A percentile compares a stretch with the other conserved stretches of the same genome.
Conservation (phyloP, 805 yeast genomes). For the Candida succiphila region DNA sequence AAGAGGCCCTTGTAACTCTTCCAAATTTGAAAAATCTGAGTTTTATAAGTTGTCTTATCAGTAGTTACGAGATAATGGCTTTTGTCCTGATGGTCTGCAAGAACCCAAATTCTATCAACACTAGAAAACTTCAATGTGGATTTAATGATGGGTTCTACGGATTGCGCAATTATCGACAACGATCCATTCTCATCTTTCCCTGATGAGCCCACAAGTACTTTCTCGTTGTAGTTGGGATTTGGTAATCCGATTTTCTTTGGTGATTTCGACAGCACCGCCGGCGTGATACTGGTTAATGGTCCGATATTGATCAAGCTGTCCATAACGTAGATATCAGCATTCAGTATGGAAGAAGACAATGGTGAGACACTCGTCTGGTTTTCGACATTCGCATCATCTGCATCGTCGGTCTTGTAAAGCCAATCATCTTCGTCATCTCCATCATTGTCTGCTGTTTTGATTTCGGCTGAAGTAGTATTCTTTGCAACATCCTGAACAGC, state of each 20-base stretch:
- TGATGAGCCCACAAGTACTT: constrained; percentile 58
- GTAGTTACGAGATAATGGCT: constrained; percentile 62
- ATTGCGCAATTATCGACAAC: constrained; percentile 54
- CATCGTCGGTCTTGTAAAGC: constrained; percentile 26
- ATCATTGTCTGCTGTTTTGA: constrained; percentile 9
- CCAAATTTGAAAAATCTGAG: constrained; percentile 58
- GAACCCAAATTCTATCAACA: constrained; percentile 69
- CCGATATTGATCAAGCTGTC: constrained; percentile 60
- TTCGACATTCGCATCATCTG: constrained; percentile 6
- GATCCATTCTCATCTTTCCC: constrained; percentile 51
- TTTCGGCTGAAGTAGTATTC: constrained; percentile 4
- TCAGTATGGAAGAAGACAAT: not conserved
- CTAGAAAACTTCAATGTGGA: constrained; percentile 65
- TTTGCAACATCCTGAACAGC: constrained; percentile 4
- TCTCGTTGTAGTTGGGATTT: constrained; percentile 59
- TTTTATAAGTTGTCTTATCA: constrained; percentile 49
- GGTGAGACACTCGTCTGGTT: not conserved
- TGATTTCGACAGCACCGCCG: constrained; percentile 51
- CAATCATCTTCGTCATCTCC: constrained; percentile 41
- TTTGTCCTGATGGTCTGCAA: constrained; percentile 26
- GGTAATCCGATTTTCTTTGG: constrained; percentile 47
- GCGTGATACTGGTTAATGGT: constrained; percentile 58
- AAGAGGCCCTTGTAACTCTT: constrained; percentile 53
- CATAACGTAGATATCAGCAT: constrained; percentile 30
- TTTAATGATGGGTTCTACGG: constrained; percentile 57